phyloP scores from a whole-genome alignment of 1,284 basidiomycete genomes.

The Cutaneotrichosporon cutaneum region DNA sequence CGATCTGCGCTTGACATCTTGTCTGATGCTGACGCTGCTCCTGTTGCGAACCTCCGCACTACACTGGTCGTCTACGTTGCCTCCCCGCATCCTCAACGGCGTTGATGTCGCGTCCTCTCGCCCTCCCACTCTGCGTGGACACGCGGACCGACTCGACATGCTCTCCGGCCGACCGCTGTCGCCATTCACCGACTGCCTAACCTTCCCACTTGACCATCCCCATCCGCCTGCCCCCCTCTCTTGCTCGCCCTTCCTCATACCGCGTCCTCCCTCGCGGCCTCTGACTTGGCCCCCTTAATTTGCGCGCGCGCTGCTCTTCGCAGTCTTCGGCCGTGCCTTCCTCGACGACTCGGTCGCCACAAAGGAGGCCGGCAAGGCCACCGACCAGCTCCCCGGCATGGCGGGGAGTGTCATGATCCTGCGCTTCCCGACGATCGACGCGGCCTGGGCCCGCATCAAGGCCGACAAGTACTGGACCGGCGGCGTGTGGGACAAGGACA shows the following conservation, averaged over 20 bases:
- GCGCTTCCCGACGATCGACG: slow-evolving; percentile 36
- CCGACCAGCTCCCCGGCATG: slow-evolving; percentile 33
- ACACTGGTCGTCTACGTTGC: too few relatives aligned
- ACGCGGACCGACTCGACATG: too few relatives aligned
- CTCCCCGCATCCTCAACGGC: too few relatives aligned
- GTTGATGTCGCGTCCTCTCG: too few relatives aligned
- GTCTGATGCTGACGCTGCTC: too few relatives aligned
- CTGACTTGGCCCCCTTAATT: background rate
- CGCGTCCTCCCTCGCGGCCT: background rate
- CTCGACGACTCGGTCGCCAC: slow-evolving; percentile 21
- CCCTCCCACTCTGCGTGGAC: too few relatives aligned
- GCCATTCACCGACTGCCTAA: too few relatives aligned
- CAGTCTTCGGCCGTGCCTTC: slow-evolving; percentile 33
- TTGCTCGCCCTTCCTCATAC: background rate
- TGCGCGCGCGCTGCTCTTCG: background rate
- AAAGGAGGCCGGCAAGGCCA: slow-evolving; percentile 14
- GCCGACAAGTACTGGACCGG: slow-evolving; percentile 49
- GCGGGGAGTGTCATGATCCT: slow-evolving; percentile 47
- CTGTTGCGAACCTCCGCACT: too few relatives aligned
- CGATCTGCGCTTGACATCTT: too few relatives aligned
- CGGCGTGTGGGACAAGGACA: slow-evolving; percentile 50
- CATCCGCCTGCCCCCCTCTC: background rate
- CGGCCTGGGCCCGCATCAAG: slow-evolving; percentile 44
- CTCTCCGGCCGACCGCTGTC: too few relatives aligned
- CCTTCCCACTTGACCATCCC: background rate